phyloP scores from a whole-genome alignment of 768 basidiomycete genomes.

The Naganishia onofrii region DNA sequence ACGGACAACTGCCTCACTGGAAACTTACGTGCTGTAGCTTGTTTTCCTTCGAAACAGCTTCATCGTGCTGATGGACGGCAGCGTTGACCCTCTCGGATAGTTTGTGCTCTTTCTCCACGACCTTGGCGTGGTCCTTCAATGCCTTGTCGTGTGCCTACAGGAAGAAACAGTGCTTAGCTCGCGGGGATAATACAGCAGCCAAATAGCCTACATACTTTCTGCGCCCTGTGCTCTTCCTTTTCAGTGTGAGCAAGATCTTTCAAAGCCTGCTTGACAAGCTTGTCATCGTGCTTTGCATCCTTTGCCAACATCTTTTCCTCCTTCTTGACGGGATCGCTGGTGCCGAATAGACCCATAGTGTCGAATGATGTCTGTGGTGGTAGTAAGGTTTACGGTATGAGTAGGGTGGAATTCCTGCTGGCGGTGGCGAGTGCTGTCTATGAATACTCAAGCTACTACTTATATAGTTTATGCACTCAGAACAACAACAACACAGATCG shows the following conservation, averaged over 20 bases:
- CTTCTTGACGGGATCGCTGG: slow-evolving; percentile 41
- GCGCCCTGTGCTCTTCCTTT: not conserved
- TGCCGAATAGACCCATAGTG: slow-evolving; percentile 45
- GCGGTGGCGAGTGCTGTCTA: too few relatives aligned
- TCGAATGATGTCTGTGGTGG: not conserved
- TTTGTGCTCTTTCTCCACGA: slow-evolving; percentile 59
- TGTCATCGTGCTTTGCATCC: slow-evolving; percentile 59
- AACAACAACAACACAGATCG: not conserved
- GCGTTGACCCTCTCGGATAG: slow-evolving; percentile 59
- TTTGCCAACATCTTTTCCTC: slow-evolving; percentile 43
- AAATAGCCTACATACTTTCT: not conserved
- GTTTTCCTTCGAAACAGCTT: slow-evolving; percentile 49
- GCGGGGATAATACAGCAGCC: too few relatives aligned
- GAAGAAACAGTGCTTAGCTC: slow-evolving; percentile 20
- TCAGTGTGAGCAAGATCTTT: slow-evolving; percentile 56
- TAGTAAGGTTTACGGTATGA: not conserved
- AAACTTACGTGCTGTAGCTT: slow-evolving; percentile 29
- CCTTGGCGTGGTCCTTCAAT: slow-evolving; percentile 57
- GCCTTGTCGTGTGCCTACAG: slow-evolving; percentile 59
- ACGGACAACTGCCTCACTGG: not conserved
- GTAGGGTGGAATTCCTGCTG: too few relatives aligned
- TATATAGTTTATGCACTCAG: not conserved
- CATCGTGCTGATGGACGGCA: slow-evolving; percentile 60
- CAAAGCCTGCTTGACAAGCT: slow-evolving; percentile 58
- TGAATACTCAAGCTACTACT: too few relatives aligned